Conservation (phyloP, 164 flowering plant genomes). For the Echeveria elegans region DNA sequence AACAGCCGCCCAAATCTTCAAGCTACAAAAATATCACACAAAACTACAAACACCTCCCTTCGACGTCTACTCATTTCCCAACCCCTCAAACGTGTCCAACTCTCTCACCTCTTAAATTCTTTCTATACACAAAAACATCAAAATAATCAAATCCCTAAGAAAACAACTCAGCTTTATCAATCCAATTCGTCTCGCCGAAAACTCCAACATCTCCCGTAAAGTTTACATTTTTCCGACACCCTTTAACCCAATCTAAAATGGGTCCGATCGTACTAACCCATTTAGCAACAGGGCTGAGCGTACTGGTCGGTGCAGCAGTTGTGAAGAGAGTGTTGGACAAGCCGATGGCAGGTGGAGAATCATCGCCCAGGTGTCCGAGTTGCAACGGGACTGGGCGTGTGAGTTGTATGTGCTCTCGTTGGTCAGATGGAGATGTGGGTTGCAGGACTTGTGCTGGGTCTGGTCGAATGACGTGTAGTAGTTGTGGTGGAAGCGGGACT, state of each 20-base stretch:
- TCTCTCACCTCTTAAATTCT: neutral
- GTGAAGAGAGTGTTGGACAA: slow-evolving; percentile 73
- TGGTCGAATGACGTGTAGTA: slow-evolving; percentile 71
- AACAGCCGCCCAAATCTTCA: neutral
- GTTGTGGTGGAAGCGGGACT: slow-evolving; percentile 92
- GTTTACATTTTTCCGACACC: neutral
- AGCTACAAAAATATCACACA: slow-evolving; percentile 1
- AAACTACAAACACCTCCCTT: neutral
- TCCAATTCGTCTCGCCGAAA: too few relatives aligned
- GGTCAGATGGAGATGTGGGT: slow-evolving; percentile 92
- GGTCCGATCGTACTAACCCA: slow-evolving; percentile 64
- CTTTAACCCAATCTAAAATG: slow-evolving; percentile 23
- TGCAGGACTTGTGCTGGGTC: slow-evolving; percentile 87
- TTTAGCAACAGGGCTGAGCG: slow-evolving; percentile 80
- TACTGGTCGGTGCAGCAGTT: slow-evolving; percentile 74
- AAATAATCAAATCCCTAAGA: too few relatives aligned
- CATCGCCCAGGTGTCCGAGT: slow-evolving; percentile 51
- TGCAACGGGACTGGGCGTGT: slow-evolving; percentile 92
- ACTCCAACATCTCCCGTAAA: neutral
- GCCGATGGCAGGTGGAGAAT: slow-evolving; percentile 48
- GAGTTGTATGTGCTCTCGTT: slow-evolving; percentile 63
- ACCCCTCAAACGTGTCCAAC: neutral
- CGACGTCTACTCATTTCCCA: neutral
- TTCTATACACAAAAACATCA: too few relatives aligned
- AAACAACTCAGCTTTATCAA: too few relatives aligned